Base-by-base conservation (phyloP, 805 yeast genomes). In the Maudiozyma saulgeensis region DNA sequence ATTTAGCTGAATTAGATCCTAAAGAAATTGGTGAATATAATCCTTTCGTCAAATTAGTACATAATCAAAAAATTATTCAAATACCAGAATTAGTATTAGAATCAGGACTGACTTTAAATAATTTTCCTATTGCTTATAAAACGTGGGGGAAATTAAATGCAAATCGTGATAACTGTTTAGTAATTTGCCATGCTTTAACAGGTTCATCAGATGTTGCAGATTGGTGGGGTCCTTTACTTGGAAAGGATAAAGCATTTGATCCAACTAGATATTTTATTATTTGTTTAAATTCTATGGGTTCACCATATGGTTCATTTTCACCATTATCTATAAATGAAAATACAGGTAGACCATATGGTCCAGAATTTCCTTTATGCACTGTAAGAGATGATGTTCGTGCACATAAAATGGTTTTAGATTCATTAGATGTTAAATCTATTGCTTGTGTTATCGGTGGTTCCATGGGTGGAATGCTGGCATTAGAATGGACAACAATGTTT, bases 211-310 rank as follows among this genome's bases (percentile, higher is more conserved):
- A 93, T 64, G 96, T 91, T 16, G 77, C 84, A 39, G 99, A 93
- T 61, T 93, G 99, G 99, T 93, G 99, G 99, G 97, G 98, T 0
- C 97, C 98, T 0, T 68, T 93, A 23, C 69, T 93, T 28, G 99
- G 98, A 0, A 85, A 80, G 13, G 78, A 82, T 50, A 48, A 56
- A 46, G 95, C 98, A 0, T 88, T 93, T 67, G 99, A 93, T 68
- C 96, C 97, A 0, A 73, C 89, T 0, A 77, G 85, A 55, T 93
- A 83, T 65, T 87, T 87, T 65, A 80, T 93, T 43, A 75, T 93
- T 15, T 91, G 99, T 63, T 69, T 91, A 50, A 91, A 93, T 63
- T 84, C 95, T n/a, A 74, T 93, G 53, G 98, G 98, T 0, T 87
- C 96, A 0, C 99, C 99, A 0, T 93, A 93, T 61, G 99, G 99